Evolutionary conservation across 192 early-diverging fungal species (phyloP).

Genomic region (Backusella australiensis): DNA sequence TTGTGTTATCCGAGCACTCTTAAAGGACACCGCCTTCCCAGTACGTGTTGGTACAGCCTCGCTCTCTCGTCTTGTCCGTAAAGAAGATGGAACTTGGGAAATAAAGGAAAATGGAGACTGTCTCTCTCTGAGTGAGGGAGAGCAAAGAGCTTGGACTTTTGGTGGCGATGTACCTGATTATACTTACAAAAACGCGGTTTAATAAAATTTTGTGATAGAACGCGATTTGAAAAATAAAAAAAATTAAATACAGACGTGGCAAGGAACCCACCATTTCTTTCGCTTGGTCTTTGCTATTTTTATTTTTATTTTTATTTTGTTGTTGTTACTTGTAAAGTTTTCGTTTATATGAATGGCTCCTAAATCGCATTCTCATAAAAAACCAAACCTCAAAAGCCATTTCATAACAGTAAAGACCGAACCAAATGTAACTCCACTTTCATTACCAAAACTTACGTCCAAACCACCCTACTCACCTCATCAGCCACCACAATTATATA

Average conservation of each 20-base stretch:
- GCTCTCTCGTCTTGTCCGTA: constrained; percentile 22
- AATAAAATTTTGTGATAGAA: not conserved
- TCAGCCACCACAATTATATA: not conserved
- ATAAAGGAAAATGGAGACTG: constrained; percentile 19
- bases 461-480: not conserved
- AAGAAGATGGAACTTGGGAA: constrained; percentile 14
- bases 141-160: constrained; percentile 29
- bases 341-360: not conserved
- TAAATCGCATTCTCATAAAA: not conserved
- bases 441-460: not conserved
- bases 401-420: not conserved
- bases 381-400: not conserved
- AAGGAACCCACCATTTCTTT: not conserved
- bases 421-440: not conserved
- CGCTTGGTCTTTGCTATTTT: not conserved
- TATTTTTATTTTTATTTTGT: no score
- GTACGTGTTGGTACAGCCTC: constrained; percentile 20
- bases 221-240: not conserved
- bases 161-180: constrained; percentile 30
- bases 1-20: constrained; percentile 21
- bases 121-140: constrained; percentile 9
- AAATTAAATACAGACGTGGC: not conserved
- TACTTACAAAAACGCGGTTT: not conserved
- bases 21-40: constrained; percentile 6
- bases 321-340: not conserved